Percentiles rank a stretch among this genome's conserved stretches.
These are phyloP conservation scores for Darksidea phi DNA, from an alignment of 495 filamentous ascomycete genomes.

Conservation along the genomic window DNA sequence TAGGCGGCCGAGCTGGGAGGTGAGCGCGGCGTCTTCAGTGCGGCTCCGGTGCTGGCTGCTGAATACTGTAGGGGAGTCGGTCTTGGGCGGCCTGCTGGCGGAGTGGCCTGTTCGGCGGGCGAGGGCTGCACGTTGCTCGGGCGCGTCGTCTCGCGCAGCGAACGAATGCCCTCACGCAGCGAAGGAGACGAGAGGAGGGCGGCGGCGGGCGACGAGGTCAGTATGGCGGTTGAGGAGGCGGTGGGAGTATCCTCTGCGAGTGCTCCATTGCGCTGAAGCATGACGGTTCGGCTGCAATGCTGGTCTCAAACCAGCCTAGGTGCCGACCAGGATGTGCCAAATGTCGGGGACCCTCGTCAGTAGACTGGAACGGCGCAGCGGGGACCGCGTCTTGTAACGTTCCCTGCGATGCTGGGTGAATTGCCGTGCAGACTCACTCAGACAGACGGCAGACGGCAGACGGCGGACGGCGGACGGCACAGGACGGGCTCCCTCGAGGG, in stretches of 20 bases:
- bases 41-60: slow-evolving; percentile 7
- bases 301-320: slow-evolving; percentile 31
- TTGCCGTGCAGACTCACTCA: neutral
- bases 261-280: slow-evolving; percentile 18
- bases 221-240: neutral
- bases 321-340: slow-evolving; percentile 15
- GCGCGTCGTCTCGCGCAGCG: slow-evolving; percentile 32
- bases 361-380: slow-evolving; percentile 22
- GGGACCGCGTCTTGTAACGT: slow-evolving; percentile 4
- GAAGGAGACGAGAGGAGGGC: slow-evolving; percentile 14
- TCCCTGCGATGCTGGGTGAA: neutral
- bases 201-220: slow-evolving; percentile 6
- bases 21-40: slow-evolving; percentile 16
- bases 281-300: slow-evolving; percentile 21
- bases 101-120: slow-evolving; percentile 17
- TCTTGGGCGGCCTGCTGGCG: neutral
- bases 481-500: neutral
- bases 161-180: slow-evolving; percentile 27
- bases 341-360: slow-evolving; percentile 9
- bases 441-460: too few species aligned
- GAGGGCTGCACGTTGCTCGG: slow-evolving; percentile 8
- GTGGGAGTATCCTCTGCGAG: slow-evolving; percentile 2
- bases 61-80: neutral
- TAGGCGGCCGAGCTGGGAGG: slow-evolving; percentile 12
- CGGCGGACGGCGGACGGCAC: too few species aligned